Evolutionary conservation across 176 grass and related monocot genomes (phyloP).

Genomic region (Leersia perrieri): DNA sequence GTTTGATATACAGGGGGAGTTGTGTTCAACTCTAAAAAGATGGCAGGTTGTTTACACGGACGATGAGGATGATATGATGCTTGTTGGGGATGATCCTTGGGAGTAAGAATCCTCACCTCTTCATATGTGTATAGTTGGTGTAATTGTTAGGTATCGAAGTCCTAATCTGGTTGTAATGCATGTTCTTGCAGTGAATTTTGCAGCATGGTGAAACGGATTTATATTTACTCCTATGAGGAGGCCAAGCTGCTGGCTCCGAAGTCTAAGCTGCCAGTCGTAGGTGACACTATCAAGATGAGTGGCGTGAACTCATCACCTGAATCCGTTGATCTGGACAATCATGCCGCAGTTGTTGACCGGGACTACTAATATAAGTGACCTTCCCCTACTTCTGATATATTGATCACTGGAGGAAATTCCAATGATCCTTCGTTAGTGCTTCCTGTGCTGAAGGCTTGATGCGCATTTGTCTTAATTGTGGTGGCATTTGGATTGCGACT

Average conservation of each 20-base stretch:
- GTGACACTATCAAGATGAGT: conserved; percentile 33
- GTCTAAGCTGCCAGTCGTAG: conserved; percentile 33
- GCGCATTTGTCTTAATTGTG: conserved; percentile 16
- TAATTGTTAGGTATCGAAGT: background rate
- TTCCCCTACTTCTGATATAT: conserved; percentile 23
- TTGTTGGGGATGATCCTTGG: conserved; percentile 97
- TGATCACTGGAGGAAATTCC: background rate
- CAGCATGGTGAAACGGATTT: conserved; percentile 71
- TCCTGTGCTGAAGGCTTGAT: background rate
- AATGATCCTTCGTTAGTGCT: conserved; percentile 5
- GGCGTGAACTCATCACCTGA: conserved; percentile 34
- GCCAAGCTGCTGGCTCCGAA: conserved; percentile 65
- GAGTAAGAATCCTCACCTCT: conserved; percentile 47
- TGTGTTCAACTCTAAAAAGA: conserved; percentile 51
- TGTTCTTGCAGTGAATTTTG: conserved; percentile 82
- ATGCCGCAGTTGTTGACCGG: conserved; percentile 7
- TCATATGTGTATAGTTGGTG: background rate
- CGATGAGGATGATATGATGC: conserved; percentile 94
- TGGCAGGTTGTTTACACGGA: conserved; percentile 84
- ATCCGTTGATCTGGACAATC: conserved; percentile 16
- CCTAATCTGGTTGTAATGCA: conserved; percentile 14
- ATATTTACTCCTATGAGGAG: conserved; percentile 81
- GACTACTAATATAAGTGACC: conserved; percentile 32
- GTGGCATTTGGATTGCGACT: conserved; percentile 13
- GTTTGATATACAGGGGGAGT: conserved; percentile 72